These are phyloP conservation scores for Voacanga thouarsii DNA, from an alignment of 257 asterid species.

Conservation along the genomic window DNA sequence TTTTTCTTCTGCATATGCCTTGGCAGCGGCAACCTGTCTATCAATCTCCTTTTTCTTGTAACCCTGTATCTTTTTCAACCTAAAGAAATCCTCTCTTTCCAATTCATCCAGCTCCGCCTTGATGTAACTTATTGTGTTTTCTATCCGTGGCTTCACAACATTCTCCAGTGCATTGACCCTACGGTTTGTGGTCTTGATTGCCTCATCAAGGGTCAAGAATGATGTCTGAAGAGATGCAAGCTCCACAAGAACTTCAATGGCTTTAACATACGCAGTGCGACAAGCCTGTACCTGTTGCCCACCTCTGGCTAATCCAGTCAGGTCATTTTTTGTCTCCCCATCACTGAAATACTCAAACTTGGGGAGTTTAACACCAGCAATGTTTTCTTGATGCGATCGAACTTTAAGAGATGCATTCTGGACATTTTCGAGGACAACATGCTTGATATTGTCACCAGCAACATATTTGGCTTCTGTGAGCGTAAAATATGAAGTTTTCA, in stretches of 20 bases:
- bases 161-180: conserved; percentile 52
- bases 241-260: conserved; percentile 48
- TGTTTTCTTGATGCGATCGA: conserved; percentile 41
- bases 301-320: conserved; percentile 51
- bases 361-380: conserved; percentile 53
- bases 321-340: conserved; percentile 47
- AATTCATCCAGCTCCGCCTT: conserved; percentile 50
- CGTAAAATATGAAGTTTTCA: conserved; percentile 40
- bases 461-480: conserved; percentile 46
- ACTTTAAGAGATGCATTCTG: conserved; percentile 42
- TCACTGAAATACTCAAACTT: conserved; percentile 41
- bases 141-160: conserved; percentile 48
- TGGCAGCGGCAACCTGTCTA: conserved; percentile 37
- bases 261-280: conserved; percentile 42
- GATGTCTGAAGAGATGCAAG: conserved; percentile 52
- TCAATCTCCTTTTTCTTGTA: conserved; percentile 41
- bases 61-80: conserved; percentile 54
- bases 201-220: conserved; percentile 50
- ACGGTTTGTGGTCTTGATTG: conserved; percentile 50
- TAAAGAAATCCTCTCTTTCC: conserved; percentile 52
- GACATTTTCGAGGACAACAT: conserved; percentile 47
- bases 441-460: conserved; percentile 50
- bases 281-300: conserved; percentile 56
- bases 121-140: conserved; percentile 45
- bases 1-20: conserved; percentile 28